Percentiles rank a stretch among this genome's conserved stretches.
Conservation (phyloP, 805 yeast genomes). For the Myxozyma geophila region DNA sequence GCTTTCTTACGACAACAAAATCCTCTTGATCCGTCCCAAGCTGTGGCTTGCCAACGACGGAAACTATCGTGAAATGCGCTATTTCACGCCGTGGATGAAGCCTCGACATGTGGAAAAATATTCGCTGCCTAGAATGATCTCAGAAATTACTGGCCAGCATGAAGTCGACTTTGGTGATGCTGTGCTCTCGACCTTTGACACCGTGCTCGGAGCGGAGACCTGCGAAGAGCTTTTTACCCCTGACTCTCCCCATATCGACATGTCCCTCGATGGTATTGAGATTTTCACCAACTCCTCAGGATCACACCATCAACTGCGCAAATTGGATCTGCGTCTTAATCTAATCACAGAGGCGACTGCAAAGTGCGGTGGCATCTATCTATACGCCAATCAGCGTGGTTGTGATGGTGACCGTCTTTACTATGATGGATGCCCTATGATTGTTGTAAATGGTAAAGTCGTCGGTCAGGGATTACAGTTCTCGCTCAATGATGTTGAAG, state of each 20-base stretch:
- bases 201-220: slow-evolving; percentile 95
- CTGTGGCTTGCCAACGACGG: slow-evolving; percentile 96
- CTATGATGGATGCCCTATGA: slow-evolving; percentile 96
- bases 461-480: slow-evolving; percentile 95
- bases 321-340: slow-evolving; percentile 80
- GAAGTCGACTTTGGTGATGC: slow-evolving; percentile 89
- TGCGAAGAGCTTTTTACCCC: slow-evolving; percentile 98
- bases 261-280: slow-evolving; percentile 97
- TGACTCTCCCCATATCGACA: slow-evolving; percentile 86
- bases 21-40: slow-evolving; percentile 88
- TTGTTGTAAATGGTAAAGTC: slow-evolving; percentile 87
- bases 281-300: slow-evolving; percentile 95
- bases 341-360: slow-evolving; percentile 90
- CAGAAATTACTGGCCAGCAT: slow-evolving; percentile 66
- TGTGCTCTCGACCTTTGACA: slow-evolving; percentile 78
- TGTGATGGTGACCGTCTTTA: slow-evolving; percentile 98
- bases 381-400: slow-evolving; percentile 94
- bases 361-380: slow-evolving; percentile 94
- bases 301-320: slow-evolving; percentile 95
- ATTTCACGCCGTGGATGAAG: slow-evolving; percentile 91
- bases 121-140: slow-evolving; percentile 71
- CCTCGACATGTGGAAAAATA: slow-evolving; percentile 74
- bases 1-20: slow-evolving; percentile 75
- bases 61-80: slow-evolving; percentile 96
- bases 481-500: slow-evolving; percentile 89